Conservation (phyloP, 1,139 yeast species). For the Lodderomyces beijingensis region DNA sequence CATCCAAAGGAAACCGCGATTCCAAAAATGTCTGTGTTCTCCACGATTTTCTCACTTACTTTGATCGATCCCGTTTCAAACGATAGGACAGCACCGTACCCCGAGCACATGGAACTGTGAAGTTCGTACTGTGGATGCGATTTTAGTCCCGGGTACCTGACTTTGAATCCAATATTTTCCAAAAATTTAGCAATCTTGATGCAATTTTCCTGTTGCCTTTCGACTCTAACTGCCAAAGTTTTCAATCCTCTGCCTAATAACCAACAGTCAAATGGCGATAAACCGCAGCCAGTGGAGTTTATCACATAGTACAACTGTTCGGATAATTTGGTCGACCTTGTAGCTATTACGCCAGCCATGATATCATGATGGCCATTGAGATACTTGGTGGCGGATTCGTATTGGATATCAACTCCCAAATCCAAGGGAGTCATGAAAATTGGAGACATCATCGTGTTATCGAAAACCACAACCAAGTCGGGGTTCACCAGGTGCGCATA, state of each 20-base stretch:
- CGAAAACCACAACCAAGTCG: constrained; percentile 73
- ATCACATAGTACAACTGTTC: constrained; percentile 70
- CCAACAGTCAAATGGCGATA: constrained; percentile 92
- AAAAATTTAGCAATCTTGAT: constrained; percentile 70
- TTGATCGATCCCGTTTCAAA: constrained; percentile 79
- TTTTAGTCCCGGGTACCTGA: constrained; percentile 79
- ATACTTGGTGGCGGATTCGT: constrained; percentile 90
- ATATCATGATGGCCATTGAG: constrained; percentile 92
- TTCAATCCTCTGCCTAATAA: constrained; percentile 79
- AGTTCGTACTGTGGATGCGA: constrained; percentile 78
- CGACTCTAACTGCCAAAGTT: constrained; percentile 79
- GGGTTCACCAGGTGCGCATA: constrained; percentile 69
- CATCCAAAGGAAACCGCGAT: constrained; percentile 94
- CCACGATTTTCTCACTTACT: constrained; percentile 70
- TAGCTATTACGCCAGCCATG: constrained; percentile 90
- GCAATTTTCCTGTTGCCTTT: constrained; percentile 82
- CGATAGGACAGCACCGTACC: constrained; percentile 85
- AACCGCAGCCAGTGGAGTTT: constrained; percentile 87
- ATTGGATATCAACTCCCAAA: constrained; percentile 83
- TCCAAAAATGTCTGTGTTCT: constrained; percentile 71
- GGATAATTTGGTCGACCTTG: constrained; percentile 58
- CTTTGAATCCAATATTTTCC: constrained; percentile 56
- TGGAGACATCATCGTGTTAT: constrained; percentile 96
- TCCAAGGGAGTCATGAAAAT: constrained; percentile 78
- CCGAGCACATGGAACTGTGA: constrained; percentile 73